Evolutionary conservation across 352 stramenopile genomes (phyloP).

Genomic region (Globisporangium cystogenes): DNA sequence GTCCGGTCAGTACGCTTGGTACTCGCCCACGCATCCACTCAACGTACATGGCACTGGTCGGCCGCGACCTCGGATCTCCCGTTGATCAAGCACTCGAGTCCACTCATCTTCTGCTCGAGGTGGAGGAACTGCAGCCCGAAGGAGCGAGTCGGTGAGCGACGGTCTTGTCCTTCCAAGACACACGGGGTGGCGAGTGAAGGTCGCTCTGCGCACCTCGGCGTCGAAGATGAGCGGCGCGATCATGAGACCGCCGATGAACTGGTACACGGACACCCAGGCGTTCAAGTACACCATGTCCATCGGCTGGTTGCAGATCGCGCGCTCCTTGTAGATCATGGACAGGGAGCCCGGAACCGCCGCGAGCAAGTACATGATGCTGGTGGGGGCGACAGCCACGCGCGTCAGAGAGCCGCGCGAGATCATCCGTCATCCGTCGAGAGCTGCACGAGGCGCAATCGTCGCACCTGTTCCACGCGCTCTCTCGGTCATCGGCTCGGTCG

Average conservation of each 20-base stretch:
- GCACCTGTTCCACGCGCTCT: conserved; percentile 81
- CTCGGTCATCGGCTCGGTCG: conserved; percentile 55
- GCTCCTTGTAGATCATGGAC: conserved; percentile 88
- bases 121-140: conserved; percentile 33
- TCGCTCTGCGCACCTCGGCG: conserved; percentile 28
- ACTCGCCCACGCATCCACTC: neutral
- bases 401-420: no score
- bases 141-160: neutral
- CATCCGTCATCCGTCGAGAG: no score
- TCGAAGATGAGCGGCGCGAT: conserved; percentile 81
- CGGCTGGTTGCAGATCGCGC: conserved; percentile 68
- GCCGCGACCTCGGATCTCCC: conserved; percentile 56
- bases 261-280: conserved; percentile 80
- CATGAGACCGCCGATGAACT: conserved; percentile 81
- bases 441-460: no score
- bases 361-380: conserved; percentile 69
- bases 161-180: no score
- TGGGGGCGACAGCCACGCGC: no score
- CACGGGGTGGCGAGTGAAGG: no score
- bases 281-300: conserved; percentile 88
- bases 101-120: conserved; percentile 75
- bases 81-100: conserved; percentile 76
- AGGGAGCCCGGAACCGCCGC: conserved; percentile 67
- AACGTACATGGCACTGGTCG: conserved; percentile 70
- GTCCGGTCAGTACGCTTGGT: no score